A percentile compares a stretch with the other conserved stretches of the same genome.
These are phyloP conservation scores for Xylariaceae sp. DNA, from an alignment of 2,329 filamentous ascomycete genomes.

Conservation along the genomic window DNA sequence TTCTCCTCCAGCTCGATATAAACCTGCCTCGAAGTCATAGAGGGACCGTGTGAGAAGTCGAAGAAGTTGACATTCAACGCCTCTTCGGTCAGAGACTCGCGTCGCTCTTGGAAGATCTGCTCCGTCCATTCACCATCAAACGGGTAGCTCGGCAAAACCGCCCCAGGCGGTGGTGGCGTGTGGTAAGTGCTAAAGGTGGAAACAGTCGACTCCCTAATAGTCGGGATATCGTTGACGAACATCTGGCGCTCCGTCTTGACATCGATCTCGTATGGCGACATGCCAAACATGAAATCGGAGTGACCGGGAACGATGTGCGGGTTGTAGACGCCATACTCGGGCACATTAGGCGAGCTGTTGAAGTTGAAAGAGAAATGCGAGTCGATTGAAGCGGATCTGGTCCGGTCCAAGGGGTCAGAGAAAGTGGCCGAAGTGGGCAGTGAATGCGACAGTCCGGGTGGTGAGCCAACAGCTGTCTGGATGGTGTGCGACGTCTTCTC, in stretches of 20 bases:
- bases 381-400: constrained; percentile 71
- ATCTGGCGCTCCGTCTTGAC: constrained; percentile 94
- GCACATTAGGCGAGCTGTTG: constrained; percentile 52
- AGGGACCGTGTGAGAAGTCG: constrained; percentile 66
- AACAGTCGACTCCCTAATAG: constrained; percentile 77
- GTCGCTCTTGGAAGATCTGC: constrained; percentile 61
- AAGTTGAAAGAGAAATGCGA: constrained; percentile 76
- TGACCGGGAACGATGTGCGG: constrained; percentile 52
- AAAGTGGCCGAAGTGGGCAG: constrained; percentile 75
- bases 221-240: constrained; percentile 85
- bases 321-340: constrained; percentile 58
- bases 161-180: constrained; percentile 66
- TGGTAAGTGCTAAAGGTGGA: constrained; percentile 92
- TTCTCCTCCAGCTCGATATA: constrained; percentile 80
- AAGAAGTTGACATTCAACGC: constrained; percentile 73
- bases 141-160: constrained; percentile 57
- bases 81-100: constrained; percentile 63
- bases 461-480: constrained; percentile 57
- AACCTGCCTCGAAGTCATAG: constrained; percentile 59
- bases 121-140: constrained; percentile 65
- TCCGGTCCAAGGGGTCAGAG: constrained; percentile 67
- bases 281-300: constrained; percentile 51
- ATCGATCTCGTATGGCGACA: constrained; percentile 84
- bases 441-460: constrained; percentile 75
- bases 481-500: constrained; percentile 68